Conservation (phyloP, 306 rosid genomes). For the Canavalia ensiformis region DNA sequence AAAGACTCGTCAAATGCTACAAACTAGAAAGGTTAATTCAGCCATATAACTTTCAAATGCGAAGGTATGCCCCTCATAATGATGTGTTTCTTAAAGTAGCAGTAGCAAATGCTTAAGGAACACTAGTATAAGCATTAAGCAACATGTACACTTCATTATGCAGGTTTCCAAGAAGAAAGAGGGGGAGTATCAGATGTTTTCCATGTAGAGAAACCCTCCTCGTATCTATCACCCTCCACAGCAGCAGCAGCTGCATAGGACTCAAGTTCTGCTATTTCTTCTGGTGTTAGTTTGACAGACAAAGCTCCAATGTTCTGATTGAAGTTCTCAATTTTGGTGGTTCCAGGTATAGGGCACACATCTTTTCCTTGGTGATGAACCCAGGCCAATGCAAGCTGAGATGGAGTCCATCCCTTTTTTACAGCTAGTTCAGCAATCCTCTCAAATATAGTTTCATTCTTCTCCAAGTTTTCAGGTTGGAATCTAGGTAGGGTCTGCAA, state of each 20-base stretch:
- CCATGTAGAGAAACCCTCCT: slow-evolving; percentile 48
- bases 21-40: background rate
- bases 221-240: slow-evolving; percentile 61
- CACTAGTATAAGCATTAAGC: background rate
- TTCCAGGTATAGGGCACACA: slow-evolving; percentile 82
- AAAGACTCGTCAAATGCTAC: background rate
- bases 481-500: slow-evolving; percentile 57
- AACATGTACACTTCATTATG: background rate
- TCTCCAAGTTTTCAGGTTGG: slow-evolving; percentile 62
- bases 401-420: slow-evolving; percentile 67
- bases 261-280: slow-evolving; percentile 71
- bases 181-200: slow-evolving; percentile 65
- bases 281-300: slow-evolving; percentile 66
- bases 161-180: slow-evolving; percentile 59
- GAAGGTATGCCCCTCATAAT: background rate
- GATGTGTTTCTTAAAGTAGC: background rate
- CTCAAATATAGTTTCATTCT: slow-evolving; percentile 63
- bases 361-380: slow-evolving; percentile 77
- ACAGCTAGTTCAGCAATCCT: slow-evolving; percentile 63
- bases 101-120: background rate
- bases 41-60: slow-evolving; percentile 1
- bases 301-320: slow-evolving; percentile 72
- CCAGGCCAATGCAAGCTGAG: slow-evolving; percentile 77
- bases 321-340: slow-evolving; percentile 73
- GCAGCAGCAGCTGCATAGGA: slow-evolving; percentile 56